Percentiles rank a stretch among this genome's conserved stretches.
These are phyloP conservation scores for Prillingera fragicola DNA, from an alignment of 1,284 basidiomycete species.

Conservation along the genomic window DNA sequence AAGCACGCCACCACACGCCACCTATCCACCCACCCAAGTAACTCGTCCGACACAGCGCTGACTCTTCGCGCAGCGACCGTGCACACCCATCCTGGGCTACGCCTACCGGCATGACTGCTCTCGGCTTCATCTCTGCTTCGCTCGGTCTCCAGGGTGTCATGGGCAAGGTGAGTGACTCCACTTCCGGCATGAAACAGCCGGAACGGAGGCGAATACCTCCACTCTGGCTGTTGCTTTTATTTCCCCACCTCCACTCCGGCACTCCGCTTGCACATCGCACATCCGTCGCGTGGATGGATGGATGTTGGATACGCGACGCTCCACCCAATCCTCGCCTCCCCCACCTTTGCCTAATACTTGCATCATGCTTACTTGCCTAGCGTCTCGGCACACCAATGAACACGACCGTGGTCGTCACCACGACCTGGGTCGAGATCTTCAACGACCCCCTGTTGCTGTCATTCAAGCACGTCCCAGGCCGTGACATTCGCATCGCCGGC, in stretches of 20 bases:
- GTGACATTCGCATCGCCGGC: constrained; percentile 68
- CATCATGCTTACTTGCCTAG: constrained; percentile 12
- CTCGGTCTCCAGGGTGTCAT: constrained; percentile 70
- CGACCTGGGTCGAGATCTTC: constrained; percentile 79
- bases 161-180: constrained; percentile 57
- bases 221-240: too few relatives aligned
- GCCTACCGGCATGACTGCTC: constrained; percentile 59
- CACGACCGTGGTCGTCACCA: constrained; percentile 56
- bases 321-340: too few relatives aligned
- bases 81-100: constrained; percentile 63
- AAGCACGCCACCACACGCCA: too few relatives aligned
- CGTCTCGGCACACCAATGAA: constrained; percentile 67
- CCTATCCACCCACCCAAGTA: too few relatives aligned
- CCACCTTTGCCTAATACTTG: too few relatives aligned
- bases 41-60: too few relatives aligned
- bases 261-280: too few relatives aligned
- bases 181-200: too few relatives aligned
- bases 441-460: constrained; percentile 68
- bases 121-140: constrained; percentile 74
- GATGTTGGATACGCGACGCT: too few relatives aligned
- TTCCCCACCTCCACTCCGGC: too few relatives aligned
- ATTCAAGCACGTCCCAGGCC: constrained; percentile 52
- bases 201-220: too few relatives aligned
- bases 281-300: too few relatives aligned
- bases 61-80: constrained; percentile 31